phyloP scores from a whole-genome alignment of 768 basidiomycete species.

The Peribolospora baueri region DNA sequence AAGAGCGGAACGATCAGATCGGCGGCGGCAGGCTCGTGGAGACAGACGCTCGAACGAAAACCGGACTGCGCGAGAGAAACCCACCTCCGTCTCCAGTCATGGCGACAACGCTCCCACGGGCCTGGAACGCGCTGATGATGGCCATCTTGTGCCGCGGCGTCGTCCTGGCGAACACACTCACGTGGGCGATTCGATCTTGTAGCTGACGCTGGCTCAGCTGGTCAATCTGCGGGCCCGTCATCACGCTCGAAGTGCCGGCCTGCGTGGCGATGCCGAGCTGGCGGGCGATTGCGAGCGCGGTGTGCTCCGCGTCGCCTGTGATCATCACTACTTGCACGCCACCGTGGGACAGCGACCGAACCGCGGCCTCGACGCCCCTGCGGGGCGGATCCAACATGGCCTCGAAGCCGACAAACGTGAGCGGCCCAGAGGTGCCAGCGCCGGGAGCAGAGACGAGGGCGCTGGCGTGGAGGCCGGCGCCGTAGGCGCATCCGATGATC shows the following conservation, averaged over 20 bases:
- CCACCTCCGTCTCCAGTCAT: slow-evolving; percentile 93
- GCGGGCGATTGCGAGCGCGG: slow-evolving; percentile 66
- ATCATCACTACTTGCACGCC: slow-evolving; percentile 98
- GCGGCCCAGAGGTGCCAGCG: slow-evolving; percentile 18
- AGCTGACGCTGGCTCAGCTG: slow-evolving; percentile 56
- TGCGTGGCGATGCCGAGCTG: slow-evolving; percentile 59
- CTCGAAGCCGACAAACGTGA: slow-evolving; percentile 78
- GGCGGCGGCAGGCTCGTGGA: background rate
- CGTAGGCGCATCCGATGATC: too few species aligned
- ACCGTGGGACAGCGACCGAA: slow-evolving; percentile 50
- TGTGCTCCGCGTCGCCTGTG: slow-evolving; percentile 79
- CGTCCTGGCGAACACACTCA: slow-evolving; percentile 81
- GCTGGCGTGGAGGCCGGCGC: slow-evolving; percentile 39
- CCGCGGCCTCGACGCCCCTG: slow-evolving; percentile 75
- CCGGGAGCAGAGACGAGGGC: slow-evolving; percentile 78
- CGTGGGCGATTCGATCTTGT: slow-evolving; percentile 49
- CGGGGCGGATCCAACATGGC: slow-evolving; percentile 91
- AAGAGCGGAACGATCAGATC: background rate
- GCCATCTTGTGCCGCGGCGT: slow-evolving; percentile 96
- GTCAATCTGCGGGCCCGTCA: slow-evolving; percentile 69
- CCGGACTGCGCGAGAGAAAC: slow-evolving; percentile 12
- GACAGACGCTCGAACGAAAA: background rate
- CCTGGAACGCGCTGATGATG: slow-evolving; percentile 81
- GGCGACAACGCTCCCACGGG: slow-evolving; percentile 66
- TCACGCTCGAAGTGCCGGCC: slow-evolving; percentile 20